A percentile compares a stretch with the other conserved stretches of the same genome.
Conservation (phyloP, 805 yeast genomes). For the Cyberlindnera suaveolens region DNA sequence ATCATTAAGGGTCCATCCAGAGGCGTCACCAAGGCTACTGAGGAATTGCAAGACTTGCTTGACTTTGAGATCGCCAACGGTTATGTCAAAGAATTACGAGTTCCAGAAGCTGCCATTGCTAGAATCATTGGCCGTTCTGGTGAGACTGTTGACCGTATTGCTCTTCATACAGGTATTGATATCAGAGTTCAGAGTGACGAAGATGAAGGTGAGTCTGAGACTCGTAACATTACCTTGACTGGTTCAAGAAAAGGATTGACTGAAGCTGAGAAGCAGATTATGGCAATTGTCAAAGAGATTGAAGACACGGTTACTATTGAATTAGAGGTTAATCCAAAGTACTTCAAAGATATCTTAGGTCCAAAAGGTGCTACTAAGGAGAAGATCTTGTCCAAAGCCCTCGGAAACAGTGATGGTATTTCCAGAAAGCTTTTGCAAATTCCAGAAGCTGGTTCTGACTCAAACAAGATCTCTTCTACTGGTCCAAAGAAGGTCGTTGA, state of each 20-base stretch:
- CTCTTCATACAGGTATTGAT: slow-evolving; percentile 49
- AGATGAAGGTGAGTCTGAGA: slow-evolving; percentile 33
- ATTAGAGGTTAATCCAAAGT: slow-evolving; percentile 16
- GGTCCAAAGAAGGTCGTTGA: slow-evolving; percentile 77
- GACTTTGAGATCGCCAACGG: slow-evolving; percentile 88
- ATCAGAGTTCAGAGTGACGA: slow-evolving; percentile 38
- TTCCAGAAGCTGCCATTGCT: slow-evolving; percentile 73
- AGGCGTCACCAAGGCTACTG: slow-evolving; percentile 78
- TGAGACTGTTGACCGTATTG: slow-evolving; percentile 73
- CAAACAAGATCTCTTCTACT: slow-evolving; percentile 50
- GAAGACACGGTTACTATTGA: slow-evolving; percentile 27
- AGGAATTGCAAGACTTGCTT: slow-evolving; percentile 75
- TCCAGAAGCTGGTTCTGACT: slow-evolving; percentile 61
- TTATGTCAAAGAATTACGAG: slow-evolving; percentile 50
- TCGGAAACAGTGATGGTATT: slow-evolving; percentile 51
- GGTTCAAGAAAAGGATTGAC: slow-evolving; percentile 76
- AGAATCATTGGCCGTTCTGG: slow-evolving; percentile 88
- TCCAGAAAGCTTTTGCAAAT: slow-evolving; percentile 55
- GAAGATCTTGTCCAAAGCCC: slow-evolving; percentile 72
- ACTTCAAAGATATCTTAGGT: slow-evolving; percentile 16
- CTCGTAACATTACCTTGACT: slow-evolving; percentile 58
- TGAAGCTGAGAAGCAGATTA: slow-evolving; percentile 60
- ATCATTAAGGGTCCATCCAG: slow-evolving; percentile 83
- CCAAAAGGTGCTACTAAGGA: slow-evolving; percentile 48
- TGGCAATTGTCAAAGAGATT: slow-evolving; percentile 55